These are phyloP conservation scores for Epichloe sp. DNA, from an alignment of 2,329 filamentous ascomycete species.

Conservation along the genomic window DNA sequence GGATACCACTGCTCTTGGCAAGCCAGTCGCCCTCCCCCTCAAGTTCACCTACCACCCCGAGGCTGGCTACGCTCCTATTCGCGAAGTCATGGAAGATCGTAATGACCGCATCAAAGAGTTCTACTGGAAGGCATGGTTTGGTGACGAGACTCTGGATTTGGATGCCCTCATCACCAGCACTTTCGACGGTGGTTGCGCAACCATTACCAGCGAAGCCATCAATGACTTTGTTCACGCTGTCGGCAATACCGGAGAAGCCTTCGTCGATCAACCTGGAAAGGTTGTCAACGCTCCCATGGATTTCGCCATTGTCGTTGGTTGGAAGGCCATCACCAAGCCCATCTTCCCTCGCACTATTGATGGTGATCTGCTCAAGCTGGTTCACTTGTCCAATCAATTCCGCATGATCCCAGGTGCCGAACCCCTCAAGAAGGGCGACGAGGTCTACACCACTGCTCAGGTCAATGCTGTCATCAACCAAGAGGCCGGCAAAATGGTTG, in stretches of 20 bases:
- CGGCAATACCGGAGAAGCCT: slow-evolving; percentile 93
- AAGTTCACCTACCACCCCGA: slow-evolving; percentile 91
- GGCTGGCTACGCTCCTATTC: slow-evolving; percentile 92
- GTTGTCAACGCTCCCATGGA: slow-evolving; percentile 95
- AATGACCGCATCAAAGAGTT: slow-evolving; percentile 99
- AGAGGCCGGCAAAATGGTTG: slow-evolving; percentile 97
- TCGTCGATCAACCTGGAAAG: slow-evolving; percentile 91
- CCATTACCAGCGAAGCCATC: slow-evolving; percentile 82
- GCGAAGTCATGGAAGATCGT: slow-evolving; percentile 87
- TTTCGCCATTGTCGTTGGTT: slow-evolving; percentile 94
- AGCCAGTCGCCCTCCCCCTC: slow-evolving; percentile 70
- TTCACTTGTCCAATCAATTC: slow-evolving; percentile 95
- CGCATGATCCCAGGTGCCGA: slow-evolving; percentile 94
- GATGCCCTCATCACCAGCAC: slow-evolving; percentile 72
- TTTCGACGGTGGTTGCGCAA: slow-evolving; percentile 81
- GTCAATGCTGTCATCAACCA: slow-evolving; percentile 98
- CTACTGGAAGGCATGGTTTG: slow-evolving; percentile 98
- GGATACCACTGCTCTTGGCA: slow-evolving; percentile 74
- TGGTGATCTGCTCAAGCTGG: slow-evolving; percentile 87
- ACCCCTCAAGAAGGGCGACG: slow-evolving; percentile 88
- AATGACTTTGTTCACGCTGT: slow-evolving; percentile 99
- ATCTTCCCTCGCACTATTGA: slow-evolving; percentile 97
- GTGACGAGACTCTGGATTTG: slow-evolving; percentile 69
- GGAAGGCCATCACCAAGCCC: slow-evolving; percentile 98
- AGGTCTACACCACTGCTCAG: slow-evolving; percentile 82